Evolutionary conservation across 805 yeast species (phyloP).

Genomic region (Candida dajiaensis): DNA sequence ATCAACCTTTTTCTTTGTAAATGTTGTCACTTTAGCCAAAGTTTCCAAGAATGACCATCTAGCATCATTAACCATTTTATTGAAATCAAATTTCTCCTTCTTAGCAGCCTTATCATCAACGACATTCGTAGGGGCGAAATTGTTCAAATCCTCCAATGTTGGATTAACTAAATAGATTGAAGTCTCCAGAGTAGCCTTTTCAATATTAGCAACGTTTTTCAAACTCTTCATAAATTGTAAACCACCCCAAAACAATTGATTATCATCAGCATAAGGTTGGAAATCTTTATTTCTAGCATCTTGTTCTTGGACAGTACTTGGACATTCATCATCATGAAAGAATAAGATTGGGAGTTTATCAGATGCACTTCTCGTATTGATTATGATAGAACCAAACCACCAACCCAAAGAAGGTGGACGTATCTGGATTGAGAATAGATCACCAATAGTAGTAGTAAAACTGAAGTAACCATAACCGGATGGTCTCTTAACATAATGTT

Average conservation of each 20-base stretch:
- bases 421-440: slow-evolving; percentile 72
- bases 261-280: slow-evolving; percentile 60
- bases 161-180: slow-evolving; percentile 78
- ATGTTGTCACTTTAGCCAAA: slow-evolving; percentile 61
- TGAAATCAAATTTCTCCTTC: slow-evolving; percentile 24
- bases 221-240: slow-evolving; percentile 60
- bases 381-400: slow-evolving; percentile 86
- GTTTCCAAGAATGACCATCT: slow-evolving; percentile 85
- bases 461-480: slow-evolving; percentile 49
- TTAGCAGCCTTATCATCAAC: slow-evolving; percentile 13
- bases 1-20: slow-evolving; percentile 58
- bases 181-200: slow-evolving; percentile 64
- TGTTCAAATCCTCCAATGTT: slow-evolving; percentile 38
- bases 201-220: slow-evolving; percentile 50
- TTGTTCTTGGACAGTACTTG: slow-evolving; percentile 63
- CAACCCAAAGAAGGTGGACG: slow-evolving; percentile 80
- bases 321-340: slow-evolving; percentile 86
- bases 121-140: slow-evolving; percentile 25
- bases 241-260: slow-evolving; percentile 86
- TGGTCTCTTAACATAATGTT: slow-evolving; percentile 45
- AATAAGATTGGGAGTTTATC: slow-evolving; percentile 77
- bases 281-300: slow-evolving; percentile 56
- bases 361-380: slow-evolving; percentile 56
- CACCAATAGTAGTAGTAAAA: slow-evolving; percentile 55
- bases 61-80: slow-evolving; percentile 54